phyloP scores from a whole-genome alignment of 169 alveolate genomes.

The Eimeria necatrix region DNA sequence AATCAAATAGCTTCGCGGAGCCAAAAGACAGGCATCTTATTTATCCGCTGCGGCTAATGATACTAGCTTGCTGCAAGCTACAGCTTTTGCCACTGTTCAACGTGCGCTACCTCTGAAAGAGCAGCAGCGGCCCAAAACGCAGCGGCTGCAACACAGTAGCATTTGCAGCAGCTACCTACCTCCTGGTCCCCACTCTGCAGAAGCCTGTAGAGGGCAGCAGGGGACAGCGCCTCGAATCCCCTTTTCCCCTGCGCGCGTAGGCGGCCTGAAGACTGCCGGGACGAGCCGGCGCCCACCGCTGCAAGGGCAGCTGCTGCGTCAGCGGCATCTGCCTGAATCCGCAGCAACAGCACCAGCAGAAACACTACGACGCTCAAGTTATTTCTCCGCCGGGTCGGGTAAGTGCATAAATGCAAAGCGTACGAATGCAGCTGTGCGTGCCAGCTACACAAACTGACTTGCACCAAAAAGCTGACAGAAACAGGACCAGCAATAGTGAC shows the following conservation, averaged over 20 bases:
- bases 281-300: slow-evolving; percentile 11
- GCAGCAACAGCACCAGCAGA: slow-evolving; percentile 63
- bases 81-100: not conserved
- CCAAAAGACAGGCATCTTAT: no score
- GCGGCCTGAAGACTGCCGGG: slow-evolving; percentile 63
- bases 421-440: not conserved
- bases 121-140: not conserved
- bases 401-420: no score
- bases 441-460: not conserved
- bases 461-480: not conserved
- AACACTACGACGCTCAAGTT: slow-evolving; percentile 54
- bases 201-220: slow-evolving; percentile 45
- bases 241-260: slow-evolving; percentile 50
- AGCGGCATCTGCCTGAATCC: slow-evolving; percentile 56
- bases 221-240: slow-evolving; percentile 59
- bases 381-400: no score
- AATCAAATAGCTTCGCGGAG: no score
- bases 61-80: not conserved
- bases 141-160: not conserved
- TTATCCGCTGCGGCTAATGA: not conserved
- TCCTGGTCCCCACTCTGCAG: slow-evolving; percentile 56
- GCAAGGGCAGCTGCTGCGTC: slow-evolving; percentile 43
- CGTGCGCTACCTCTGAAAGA: not conserved
- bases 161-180: slow-evolving; percentile 10
- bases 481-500: not conserved